Base-by-base conservation (phyloP, 169 alveolate species). In the Babesia gibsoni region DNA sequence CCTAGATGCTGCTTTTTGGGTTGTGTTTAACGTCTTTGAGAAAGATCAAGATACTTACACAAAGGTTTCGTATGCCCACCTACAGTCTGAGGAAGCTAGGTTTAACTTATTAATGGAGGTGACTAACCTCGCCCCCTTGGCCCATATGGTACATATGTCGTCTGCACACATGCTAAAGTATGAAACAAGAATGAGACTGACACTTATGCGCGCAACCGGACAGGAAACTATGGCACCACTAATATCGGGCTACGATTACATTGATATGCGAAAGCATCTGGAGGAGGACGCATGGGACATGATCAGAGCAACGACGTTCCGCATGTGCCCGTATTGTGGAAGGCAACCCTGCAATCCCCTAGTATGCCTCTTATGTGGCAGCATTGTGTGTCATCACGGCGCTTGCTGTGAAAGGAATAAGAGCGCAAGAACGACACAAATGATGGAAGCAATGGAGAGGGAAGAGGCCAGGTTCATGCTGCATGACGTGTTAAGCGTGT, bases 281-380 rank as follows among this genome's bases (percentile, higher is more conserved):
- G 33, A 45, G n/a, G 75, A 33, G 56, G 56, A 52, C 45, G 57
- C 61, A 42, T 77, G 86, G 86, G 73, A 65, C 10, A 42, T 67
- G 37, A 46, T 77, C n/a, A 46, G 63, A 41, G 10, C 22, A 8
- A 48, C 68, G n/a, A 14, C 74, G 0, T 12, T 50, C n/a, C 59
- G 86, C 25, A 43, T 20, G 29, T 77, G 86, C 65, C 64, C 73
- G 4, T 67, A 30, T 32, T 77, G 86, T 43, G 86, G 86, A n/a
- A 9, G 1, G 23, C 23, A 48, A 29, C 86, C 86, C 20, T 23
- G 75, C 1, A 52, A 67, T 45, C 82, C 86, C 12, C 57, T 77
- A 4, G 54, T 77, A n/a, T 77, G 86, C 69, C 75, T 77, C 16
- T 39, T 77, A n/a, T 77, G 86, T 48, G 86, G 86, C 36, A 33